Evolutionary conservation across 805 yeast genomes (phyloP), one percentile per base, ranked within the genome.

Genomic region (Pichia pseudocactophila): DNA sequence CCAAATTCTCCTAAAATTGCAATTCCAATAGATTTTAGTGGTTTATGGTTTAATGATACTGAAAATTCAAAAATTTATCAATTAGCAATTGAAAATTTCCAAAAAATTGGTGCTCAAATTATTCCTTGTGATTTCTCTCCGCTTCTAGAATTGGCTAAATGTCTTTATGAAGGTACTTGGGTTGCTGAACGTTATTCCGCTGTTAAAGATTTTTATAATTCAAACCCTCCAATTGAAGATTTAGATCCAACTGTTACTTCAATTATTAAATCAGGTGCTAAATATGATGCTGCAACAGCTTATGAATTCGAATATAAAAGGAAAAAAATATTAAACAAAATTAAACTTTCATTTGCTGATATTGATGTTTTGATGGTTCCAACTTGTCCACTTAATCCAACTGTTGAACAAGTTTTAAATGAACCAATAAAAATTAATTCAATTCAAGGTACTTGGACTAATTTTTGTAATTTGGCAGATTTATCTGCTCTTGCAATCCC

Each of bases 151-250:
- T 70, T 90, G 44, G 98, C 97, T 15, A 76, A 76, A 52, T 84
- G 92, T 57, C 71, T 90, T 30, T 90, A 90, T 59, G 97, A 90
- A 57, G 98, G 98, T 45, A 84, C 97, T n/a, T 90, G 98, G 98
- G 97, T 90, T 10, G 86, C 94, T 19, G 98, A 90, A 66, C 76
- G 98, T 53, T 88, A 78, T 65, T 78, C 86, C 48, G 96, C 96
- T 20, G 75, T 79, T 30, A 74, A 76, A 52, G 85, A 82, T 34
- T 83, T 82, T 51, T 70, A 85, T 44, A 75, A 75, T 25, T 69
- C 82, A 7, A 73, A 78, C 55, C 88, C 92, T 16, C 86, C 92
- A 27, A 68, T 61, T 34, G 70, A 73, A 28, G 72, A 82, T 38
- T 66, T 90, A 53, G 96, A 90, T 61, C 94, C 96, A 39, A 84